Percentiles rank a stretch among this genome's conserved stretches.
Evolutionary conservation across 352 stramenopile genomes (phyloP).

Genomic region (Elongisporangium undulatum): DNA sequence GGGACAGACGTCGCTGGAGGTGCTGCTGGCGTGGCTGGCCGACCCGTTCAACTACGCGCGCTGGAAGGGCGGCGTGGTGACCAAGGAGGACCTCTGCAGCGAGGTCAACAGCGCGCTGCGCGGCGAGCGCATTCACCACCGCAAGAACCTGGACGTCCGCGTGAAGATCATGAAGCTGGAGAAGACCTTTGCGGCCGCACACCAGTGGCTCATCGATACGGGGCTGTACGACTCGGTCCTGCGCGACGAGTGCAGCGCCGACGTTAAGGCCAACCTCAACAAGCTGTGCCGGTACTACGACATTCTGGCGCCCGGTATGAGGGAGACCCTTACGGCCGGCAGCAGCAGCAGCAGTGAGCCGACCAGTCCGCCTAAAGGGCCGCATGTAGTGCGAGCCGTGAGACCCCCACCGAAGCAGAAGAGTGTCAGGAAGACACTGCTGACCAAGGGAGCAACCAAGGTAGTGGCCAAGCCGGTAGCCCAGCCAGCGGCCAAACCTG

Average conservation of each 20-base stretch:
- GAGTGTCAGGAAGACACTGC: background rate
- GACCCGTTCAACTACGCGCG: slow-evolving; percentile 32
- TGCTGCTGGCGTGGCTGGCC: slow-evolving; percentile 33
- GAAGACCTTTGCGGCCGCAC: slow-evolving; percentile 28
- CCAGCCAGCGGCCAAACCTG: background rate
- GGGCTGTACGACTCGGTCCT: slow-evolving; percentile 15
- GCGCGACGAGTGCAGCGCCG: slow-evolving; percentile 10
- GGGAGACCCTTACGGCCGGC: slow-evolving; percentile 14
- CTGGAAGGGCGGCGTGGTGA: slow-evolving; percentile 19
- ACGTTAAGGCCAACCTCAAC: slow-evolving; percentile 26
- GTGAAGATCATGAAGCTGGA: slow-evolving; percentile 22
- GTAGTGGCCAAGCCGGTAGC: background rate
- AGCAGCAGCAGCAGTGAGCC: slow-evolving; percentile 13
- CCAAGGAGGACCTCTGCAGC: slow-evolving; percentile 21
- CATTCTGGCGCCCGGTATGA: slow-evolving; percentile 17
- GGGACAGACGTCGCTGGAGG: slow-evolving; percentile 9
- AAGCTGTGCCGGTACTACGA: slow-evolving; percentile 41
- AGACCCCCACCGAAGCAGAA: background rate
- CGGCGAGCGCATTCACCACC: slow-evolving; percentile 17
- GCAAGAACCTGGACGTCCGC: slow-evolving; percentile 19
- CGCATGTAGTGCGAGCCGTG: background rate
- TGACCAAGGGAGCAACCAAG: background rate
- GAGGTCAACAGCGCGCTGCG: slow-evolving; percentile 35
- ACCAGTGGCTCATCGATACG: slow-evolving; percentile 25
- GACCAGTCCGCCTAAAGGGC: slow-evolving; percentile 5